Evolutionary conservation across 495 filamentous ascomycete species (phyloP).

Genomic region (Talaromyces stipitatus): DNA sequence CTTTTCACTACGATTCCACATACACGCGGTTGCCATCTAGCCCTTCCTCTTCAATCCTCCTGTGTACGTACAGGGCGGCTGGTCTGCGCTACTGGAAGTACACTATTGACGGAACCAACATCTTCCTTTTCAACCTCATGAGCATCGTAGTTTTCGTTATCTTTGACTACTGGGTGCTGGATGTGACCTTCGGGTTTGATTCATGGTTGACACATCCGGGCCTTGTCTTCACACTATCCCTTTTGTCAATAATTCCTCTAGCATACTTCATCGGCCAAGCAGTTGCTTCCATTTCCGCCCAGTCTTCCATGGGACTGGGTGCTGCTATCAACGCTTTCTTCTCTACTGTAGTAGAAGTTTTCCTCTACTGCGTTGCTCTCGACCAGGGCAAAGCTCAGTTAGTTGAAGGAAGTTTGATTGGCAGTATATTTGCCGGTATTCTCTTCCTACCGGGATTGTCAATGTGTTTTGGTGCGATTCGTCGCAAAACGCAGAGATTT

Average conservation of each 20-base stretch:
- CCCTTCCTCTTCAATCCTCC: conserved; percentile 75
- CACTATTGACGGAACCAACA: conserved; percentile 95
- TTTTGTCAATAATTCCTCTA: conserved; percentile 92
- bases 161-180: conserved; percentile 79
- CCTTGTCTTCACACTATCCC: conserved; percentile 74
- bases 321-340: conserved; percentile 98
- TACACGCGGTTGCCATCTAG: conserved; percentile 61
- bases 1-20: conserved; percentile 80
- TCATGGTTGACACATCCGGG: conserved; percentile 68
- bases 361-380: conserved; percentile 92
- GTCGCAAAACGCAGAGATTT: conserved; percentile 97
- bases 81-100: conserved; percentile 98
- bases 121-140: conserved; percentile 97
- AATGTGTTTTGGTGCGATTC: conserved; percentile 98
- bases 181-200: conserved; percentile 55
- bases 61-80: conserved; percentile 96
- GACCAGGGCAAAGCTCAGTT: conserved; percentile 87
- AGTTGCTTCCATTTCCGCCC: conserved; percentile 97
- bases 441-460: conserved; percentile 93
- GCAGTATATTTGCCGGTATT: conserved; percentile 95
- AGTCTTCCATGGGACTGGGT: conserved; percentile 99
- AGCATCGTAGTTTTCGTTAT: conserved; percentile 85
- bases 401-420: conserved; percentile 94
- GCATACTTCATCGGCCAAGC: conserved; percentile 99
- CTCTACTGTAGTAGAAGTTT: conserved; percentile 97